phyloP scores from a whole-genome alignment of 2,329 filamentous ascomycete species.

The Hypoxylon sp. region DNA sequence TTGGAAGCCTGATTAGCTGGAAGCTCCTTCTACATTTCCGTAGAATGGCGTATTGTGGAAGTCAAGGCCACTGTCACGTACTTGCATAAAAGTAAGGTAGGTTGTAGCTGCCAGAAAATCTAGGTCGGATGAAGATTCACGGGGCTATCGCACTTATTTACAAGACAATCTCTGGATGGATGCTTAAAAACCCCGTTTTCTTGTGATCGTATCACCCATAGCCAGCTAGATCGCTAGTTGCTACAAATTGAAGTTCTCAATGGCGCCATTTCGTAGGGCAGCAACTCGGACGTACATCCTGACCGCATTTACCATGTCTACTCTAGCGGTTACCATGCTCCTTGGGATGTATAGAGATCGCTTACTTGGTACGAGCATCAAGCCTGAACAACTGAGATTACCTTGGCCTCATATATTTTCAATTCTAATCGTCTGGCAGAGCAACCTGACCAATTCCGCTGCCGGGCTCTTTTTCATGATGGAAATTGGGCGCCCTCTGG shows the following conservation, averaged over 20 bases:
- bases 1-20: not conserved
- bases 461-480: slow-evolving; percentile 49
- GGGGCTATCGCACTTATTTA: not conserved
- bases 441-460: slow-evolving; percentile 47
- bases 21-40: not conserved
- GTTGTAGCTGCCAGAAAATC: not conserved
- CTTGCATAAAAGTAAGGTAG: not conserved
- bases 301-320: not conserved
- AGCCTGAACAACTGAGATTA: not conserved
- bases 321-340: not conserved
- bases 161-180: not conserved
- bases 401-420: not conserved
- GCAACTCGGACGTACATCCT: not conserved
- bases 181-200: too few relatives aligned
- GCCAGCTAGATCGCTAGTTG: not conserved
- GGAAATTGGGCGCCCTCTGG: slow-evolving; percentile 47
- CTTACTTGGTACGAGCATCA: slow-evolving; percentile 11
- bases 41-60: not conserved
- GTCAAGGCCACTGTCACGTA: not conserved
- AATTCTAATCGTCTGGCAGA: slow-evolving; percentile 43
- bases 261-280: not conserved
- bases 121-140: not conserved
- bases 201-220: not conserved
- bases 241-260: not conserved
- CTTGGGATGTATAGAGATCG: not conserved